Conservation (phyloP, 495 filamentous ascomycete species). For the Podospora appendiculata region DNA sequence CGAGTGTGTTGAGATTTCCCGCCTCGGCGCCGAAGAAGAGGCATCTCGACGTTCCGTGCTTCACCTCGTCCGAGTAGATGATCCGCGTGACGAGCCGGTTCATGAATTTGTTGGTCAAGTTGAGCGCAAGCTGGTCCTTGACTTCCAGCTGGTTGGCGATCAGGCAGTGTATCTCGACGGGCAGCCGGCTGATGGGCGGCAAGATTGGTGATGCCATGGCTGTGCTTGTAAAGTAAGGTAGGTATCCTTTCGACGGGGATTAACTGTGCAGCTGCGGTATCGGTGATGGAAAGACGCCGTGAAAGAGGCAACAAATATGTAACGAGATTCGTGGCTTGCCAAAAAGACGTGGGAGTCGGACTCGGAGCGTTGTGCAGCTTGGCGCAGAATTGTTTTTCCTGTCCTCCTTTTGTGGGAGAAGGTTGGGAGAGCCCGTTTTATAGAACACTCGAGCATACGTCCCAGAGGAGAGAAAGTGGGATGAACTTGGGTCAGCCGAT, state of each 20-base stretch:
- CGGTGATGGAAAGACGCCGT: not conserved
- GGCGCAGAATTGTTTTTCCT: no score
- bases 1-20: not conserved
- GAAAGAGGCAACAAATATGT: no score
- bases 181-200: conserved; percentile 9
- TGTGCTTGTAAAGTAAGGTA: not conserved
- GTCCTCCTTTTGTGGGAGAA: no score
- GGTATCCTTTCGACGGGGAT: no score
- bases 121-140: conserved; percentile 12
- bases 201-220: not conserved
- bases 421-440: no score
- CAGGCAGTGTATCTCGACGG: conserved; percentile 18
- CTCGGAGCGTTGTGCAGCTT: no score
- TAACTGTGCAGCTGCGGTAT: no score
- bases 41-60: not conserved
- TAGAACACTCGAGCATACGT: no score
- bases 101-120: conserved; percentile 9
- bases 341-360: no score
- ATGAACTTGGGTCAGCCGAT: no score
- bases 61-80: conserved; percentile 16
- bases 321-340: no score
- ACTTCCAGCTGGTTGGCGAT: conserved; percentile 16
- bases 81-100: conserved; percentile 14
- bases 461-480: no score
- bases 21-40: not conserved